Conservation (phyloP, 2,329 filamentous ascomycete species). For the Trichoderma asperellum region DNA sequence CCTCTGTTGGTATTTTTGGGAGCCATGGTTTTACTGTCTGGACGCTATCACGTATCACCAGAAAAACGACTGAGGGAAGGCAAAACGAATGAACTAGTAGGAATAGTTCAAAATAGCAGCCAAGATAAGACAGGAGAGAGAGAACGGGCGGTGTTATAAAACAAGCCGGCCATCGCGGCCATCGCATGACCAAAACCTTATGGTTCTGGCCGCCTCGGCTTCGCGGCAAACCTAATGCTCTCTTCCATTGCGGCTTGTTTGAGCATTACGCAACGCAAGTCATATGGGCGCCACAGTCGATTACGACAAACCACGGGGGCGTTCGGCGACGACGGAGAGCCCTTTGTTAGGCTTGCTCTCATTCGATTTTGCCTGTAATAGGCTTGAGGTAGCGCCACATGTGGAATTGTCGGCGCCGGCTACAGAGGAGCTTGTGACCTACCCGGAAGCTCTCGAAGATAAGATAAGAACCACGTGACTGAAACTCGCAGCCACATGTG, state of each 20-base stretch:
- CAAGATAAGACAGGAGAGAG: neutral
- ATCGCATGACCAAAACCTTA: constrained; percentile 14
- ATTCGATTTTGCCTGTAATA: neutral
- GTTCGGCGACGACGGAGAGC: constrained; percentile 12
- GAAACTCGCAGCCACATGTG: constrained; percentile 34
- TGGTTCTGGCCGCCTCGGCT: neutral
- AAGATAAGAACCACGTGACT: constrained; percentile 36
- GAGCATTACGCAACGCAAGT: constrained; percentile 21
- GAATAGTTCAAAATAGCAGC: no score
- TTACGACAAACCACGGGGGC: constrained; percentile 17
- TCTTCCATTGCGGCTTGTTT: neutral
- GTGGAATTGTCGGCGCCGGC: neutral
- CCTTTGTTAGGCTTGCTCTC: neutral
- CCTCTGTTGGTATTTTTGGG: constrained; percentile 29
- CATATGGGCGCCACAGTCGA: constrained; percentile 14
- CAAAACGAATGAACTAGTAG: neutral
- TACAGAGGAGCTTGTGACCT: neutral
- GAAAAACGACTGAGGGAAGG: neutral
- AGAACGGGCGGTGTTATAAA: neutral
- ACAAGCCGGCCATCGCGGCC: neutral
- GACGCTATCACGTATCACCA: neutral
- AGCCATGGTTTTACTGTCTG: constrained; percentile 6
- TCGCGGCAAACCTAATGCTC: constrained; percentile 10
- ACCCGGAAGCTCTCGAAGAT: neutral
- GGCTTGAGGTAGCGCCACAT: neutral